These are phyloP conservation scores for Hymenoscyphus fraxineus DNA, from an alignment of 2,329 filamentous ascomycete species.

Conservation along the genomic window DNA sequence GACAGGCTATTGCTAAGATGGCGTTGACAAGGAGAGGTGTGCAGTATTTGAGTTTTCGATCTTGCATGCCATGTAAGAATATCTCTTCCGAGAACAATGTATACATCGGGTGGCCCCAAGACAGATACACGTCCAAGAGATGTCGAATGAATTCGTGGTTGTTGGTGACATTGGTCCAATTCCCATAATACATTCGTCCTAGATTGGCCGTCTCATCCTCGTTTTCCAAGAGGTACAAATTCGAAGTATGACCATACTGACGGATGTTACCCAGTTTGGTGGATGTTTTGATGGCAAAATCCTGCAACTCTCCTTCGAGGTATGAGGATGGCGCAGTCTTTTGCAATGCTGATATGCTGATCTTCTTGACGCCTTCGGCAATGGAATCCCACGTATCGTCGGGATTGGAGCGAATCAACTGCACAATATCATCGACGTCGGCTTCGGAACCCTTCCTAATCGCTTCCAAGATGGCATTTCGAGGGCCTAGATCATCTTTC, in stretches of 20 bases:
- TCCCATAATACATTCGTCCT: slow-evolving; percentile 9
- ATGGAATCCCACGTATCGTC: slow-evolving; percentile 20
- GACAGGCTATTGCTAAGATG: slow-evolving; percentile 53
- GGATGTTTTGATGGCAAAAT: slow-evolving; percentile 15
- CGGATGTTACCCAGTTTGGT: slow-evolving; percentile 12
- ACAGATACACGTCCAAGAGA: slow-evolving; percentile 63
- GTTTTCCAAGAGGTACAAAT: slow-evolving; percentile 11
- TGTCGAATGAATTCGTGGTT: slow-evolving; percentile 58
- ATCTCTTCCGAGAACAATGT: slow-evolving; percentile 55
- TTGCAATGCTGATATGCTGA: slow-evolving; percentile 8
- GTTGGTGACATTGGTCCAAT: slow-evolving; percentile 59
- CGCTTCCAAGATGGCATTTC: slow-evolving; percentile 35
- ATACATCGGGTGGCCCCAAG: slow-evolving; percentile 72
- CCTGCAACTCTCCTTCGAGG: slow-evolving; percentile 16
- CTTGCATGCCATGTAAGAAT: slow-evolving; percentile 21
- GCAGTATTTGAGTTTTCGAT: slow-evolving; percentile 22
- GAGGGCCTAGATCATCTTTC: slow-evolving; percentile 11
- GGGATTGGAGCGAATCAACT: slow-evolving; percentile 18
- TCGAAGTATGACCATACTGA: slow-evolving; percentile 26
- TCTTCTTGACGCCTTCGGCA: slow-evolving; percentile 13
- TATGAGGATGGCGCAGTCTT: slow-evolving; percentile 6
- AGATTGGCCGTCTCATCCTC: slow-evolving; percentile 5
- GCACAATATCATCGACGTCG: slow-evolving; percentile 37
- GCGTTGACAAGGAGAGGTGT: slow-evolving; percentile 41
- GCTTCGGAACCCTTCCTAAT: slow-evolving; percentile 43